Evolutionary conservation across 2,329 filamentous ascomycete genomes (phyloP), one percentile per base, ranked within the genome.

Genomic region (Fusarium sp.): DNA sequence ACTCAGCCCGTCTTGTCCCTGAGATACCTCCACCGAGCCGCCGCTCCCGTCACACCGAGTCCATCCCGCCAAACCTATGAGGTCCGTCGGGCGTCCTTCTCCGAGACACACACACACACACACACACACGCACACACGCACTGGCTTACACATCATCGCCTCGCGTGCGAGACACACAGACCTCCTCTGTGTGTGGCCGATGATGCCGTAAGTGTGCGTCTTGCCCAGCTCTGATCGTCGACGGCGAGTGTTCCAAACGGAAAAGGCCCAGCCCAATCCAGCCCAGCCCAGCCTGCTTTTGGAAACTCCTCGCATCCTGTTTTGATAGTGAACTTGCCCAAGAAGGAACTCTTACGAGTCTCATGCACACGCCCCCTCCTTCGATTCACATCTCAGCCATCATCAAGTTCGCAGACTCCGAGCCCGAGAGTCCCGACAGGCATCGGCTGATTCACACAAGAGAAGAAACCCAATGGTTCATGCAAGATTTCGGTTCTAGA

Each of bases 1-100:
- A 36, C 60, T 38, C 60, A 63, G 60, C 60, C 45, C 31, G 22
- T 40, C 60, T 25, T 45, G 60, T 54, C 60, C 58, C 27, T 36
- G 31, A 52, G 59, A 38, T 38, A 16, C 42, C 42, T 63, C 60
- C 42, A 36, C 60, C 31, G 20, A 31, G 16, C 18, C 20, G 40
- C 40, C 40, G 13, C 20, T 16, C 38, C 40, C 20, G 20, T 33
- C 58, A 31, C 38, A 29, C 42, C 29, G 40, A 50, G 59, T 14
- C 20, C 42, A 33, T 27, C 20, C 25, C 18, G 10, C 18, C 20
- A 62, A n/a, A 29, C 58, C 56, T 59, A 59, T 38, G 56, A 59
- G 50, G 50, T 33, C 27, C 16, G 16, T 7, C 40, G 58, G 38
- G n/a, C 6, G 13, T 22, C 35, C 11, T 35, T 27, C 27, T 38